These are phyloP conservation scores for Pseudogymnoascus sp. DNA, from an alignment of 2,329 filamentous ascomycete species.

Conservation along the genomic window DNA sequence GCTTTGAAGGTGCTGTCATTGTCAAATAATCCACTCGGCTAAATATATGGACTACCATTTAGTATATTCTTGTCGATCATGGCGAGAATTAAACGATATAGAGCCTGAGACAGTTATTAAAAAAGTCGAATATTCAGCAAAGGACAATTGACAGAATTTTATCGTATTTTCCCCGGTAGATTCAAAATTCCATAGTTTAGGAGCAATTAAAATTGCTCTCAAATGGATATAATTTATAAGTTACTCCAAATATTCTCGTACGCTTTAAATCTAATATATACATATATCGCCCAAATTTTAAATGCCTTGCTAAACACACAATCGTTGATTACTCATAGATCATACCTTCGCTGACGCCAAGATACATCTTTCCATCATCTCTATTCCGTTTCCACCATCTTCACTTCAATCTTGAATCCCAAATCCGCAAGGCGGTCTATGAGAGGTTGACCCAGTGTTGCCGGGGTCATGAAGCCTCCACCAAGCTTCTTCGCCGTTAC, in stretches of 20 bases:
- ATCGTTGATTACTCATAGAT: background rate
- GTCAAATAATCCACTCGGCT: background rate
- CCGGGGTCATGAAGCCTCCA: constrained; percentile 64
- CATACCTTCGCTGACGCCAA: background rate
- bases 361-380: background rate
- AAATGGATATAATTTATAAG: background rate
- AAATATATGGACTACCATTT: background rate
- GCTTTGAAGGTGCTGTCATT: background rate
- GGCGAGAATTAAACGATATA: background rate
- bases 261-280: background rate
- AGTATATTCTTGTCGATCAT: background rate
- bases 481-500: constrained; percentile 40
- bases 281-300: background rate
- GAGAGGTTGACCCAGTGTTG: constrained; percentile 58
- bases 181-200: background rate
- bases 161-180: background rate
- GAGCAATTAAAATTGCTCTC: background rate
- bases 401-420: constrained; percentile 55
- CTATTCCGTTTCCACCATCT: constrained; percentile 28
- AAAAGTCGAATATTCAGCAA: no score
- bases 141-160: background rate
- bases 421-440: constrained; percentile 52
- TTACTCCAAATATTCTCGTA: background rate
- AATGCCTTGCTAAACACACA: background rate
- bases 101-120: background rate